These are phyloP conservation scores for Trametes gibbosa DNA, from an alignment of 768 basidiomycete species.

Conservation along the genomic window DNA sequence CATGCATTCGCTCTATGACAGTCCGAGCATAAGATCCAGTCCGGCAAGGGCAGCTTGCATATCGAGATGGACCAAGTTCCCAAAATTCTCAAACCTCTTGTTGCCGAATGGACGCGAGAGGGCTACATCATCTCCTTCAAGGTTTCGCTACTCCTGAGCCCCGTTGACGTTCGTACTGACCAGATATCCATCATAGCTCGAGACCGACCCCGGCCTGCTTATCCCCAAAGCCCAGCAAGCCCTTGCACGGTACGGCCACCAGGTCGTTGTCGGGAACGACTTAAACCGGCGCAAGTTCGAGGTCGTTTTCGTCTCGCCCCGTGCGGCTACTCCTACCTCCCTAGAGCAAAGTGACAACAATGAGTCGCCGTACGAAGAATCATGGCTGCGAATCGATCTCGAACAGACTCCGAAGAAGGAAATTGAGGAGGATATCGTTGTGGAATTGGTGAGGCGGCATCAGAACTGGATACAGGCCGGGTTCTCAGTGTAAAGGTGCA, in stretches of 20 bases:
- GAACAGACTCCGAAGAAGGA: conserved; percentile 48
- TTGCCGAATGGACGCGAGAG: conserved; percentile 88
- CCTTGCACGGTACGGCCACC: conserved; percentile 92
- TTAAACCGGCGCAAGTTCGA: conserved; percentile 88
- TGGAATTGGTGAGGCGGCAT: conserved; percentile 73
- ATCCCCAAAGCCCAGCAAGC: conserved; percentile 89
- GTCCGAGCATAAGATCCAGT: conserved; percentile 99
- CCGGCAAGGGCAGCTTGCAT: conserved; percentile 86
- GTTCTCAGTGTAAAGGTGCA: neutral
- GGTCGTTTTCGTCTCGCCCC: conserved; percentile 83
- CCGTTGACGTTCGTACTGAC: neutral
- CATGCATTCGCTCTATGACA: conserved; percentile 28
- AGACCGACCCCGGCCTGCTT: conserved; percentile 81
- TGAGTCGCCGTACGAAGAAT: conserved; percentile 43
- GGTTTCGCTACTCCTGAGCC: conserved; percentile 41
- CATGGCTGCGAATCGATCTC: conserved; percentile 62
- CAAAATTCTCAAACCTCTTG: conserved; percentile 90
- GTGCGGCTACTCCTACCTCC: conserved; percentile 4
- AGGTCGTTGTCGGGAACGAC: conserved; percentile 95
- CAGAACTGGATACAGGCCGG: conserved; percentile 53
- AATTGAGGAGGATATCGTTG: conserved; percentile 91
- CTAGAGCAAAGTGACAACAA: neutral
- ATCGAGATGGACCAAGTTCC: conserved; percentile 99
- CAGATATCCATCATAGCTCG: conserved; percentile 55
- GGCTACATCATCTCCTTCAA: conserved; percentile 98